phyloP scores from a whole-genome alignment of 2,329 filamentous ascomycete species.

The Fusarium incarnatum region DNA sequence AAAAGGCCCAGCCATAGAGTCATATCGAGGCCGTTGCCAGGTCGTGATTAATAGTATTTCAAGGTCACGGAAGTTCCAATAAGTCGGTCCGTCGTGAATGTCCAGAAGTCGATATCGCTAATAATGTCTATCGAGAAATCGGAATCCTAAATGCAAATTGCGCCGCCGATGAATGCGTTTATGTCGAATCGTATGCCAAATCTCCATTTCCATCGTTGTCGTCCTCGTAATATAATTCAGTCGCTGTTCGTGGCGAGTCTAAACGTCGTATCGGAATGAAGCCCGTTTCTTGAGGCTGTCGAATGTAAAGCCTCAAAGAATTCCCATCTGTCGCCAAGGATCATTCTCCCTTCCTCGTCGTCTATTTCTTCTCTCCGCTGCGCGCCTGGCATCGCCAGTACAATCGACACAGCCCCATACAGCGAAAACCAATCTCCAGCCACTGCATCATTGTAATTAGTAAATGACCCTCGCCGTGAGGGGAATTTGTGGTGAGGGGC shows the following conservation, averaged over 20 bases:
- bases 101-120: neutral
- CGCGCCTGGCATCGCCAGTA: constrained; percentile 42
- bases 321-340: constrained; percentile 41
- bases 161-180: constrained; percentile 19
- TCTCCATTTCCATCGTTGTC: neutral
- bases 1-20: neutral
- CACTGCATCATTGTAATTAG: constrained; percentile 27
- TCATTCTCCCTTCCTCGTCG: constrained; percentile 29
- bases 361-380: constrained; percentile 30
- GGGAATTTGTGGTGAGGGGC: neutral
- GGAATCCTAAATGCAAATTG: constrained; percentile 2
- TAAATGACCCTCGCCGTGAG: neutral
- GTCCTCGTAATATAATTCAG: constrained; percentile 12
- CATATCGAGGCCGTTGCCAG: neutral
- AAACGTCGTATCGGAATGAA: neutral
- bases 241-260: neutral
- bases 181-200: constrained; percentile 1
- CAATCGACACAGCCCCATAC: constrained; percentile 48
- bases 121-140: constrained; percentile 4
- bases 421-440: constrained; percentile 46
- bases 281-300: neutral
- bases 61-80: neutral
- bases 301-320: constrained; percentile 18
- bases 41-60: neutral
- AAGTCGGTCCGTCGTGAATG: neutral